Conservation (phyloP, 495 filamentous ascomycete genomes). For the Penicillium ochrochloron region DNA sequence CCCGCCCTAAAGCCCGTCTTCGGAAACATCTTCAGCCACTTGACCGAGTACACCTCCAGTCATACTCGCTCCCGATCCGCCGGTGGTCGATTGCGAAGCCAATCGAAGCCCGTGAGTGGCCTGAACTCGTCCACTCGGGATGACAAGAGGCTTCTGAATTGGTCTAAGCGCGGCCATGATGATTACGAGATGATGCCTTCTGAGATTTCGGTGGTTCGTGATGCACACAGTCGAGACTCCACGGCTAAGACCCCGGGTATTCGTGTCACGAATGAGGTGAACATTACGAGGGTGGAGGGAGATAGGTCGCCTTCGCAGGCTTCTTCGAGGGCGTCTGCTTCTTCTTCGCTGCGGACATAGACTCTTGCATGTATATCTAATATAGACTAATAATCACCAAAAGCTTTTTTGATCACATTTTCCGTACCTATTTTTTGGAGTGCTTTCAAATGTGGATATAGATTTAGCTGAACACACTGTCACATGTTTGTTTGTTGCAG, state of each 20-base stretch:
- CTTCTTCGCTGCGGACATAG: conserved; percentile 9
- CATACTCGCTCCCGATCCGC: conserved; percentile 31
- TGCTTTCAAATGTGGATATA: no score
- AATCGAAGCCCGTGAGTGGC: conserved; percentile 26
- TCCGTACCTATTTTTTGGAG: neutral
- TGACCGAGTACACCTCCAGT: conserved; percentile 34
- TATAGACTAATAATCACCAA: neutral
- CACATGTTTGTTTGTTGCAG: no score
- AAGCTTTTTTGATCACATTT: neutral
- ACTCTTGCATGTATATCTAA: neutral
- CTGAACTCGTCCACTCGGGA: conserved; percentile 25
- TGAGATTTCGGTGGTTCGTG: conserved; percentile 28
- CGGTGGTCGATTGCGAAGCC: conserved; percentile 16
- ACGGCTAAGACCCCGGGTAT: conserved; percentile 24
- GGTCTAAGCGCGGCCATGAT: conserved; percentile 28
- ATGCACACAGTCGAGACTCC: conserved; percentile 11
- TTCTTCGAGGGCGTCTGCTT: conserved; percentile 15
- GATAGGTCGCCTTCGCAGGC: conserved; percentile 10
- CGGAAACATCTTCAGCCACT: conserved; percentile 34
- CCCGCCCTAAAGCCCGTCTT: conserved; percentile 51
- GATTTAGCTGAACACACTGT: no score
- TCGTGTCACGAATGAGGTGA: conserved; percentile 32
- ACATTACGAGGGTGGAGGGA: conserved; percentile 16
- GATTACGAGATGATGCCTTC: conserved; percentile 41
- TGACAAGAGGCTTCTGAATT: conserved; percentile 33